Evolutionary conservation across 495 filamentous ascomycete genomes (phyloP), one percentile per base, ranked within the genome.

Genomic region (Neurospora sp.): DNA sequence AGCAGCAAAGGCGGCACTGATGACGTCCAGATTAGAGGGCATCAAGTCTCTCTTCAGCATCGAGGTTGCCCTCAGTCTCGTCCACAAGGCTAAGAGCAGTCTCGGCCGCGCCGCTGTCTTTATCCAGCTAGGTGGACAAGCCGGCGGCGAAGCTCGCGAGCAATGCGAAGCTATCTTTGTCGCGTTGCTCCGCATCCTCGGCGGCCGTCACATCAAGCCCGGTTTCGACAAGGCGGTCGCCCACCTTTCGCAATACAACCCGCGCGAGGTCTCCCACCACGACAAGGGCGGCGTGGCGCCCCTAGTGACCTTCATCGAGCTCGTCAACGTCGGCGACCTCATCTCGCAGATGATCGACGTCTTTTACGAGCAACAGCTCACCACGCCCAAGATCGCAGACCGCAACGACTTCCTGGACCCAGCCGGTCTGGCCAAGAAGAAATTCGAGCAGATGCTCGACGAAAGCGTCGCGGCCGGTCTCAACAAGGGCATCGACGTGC

Each of bases 331-430:
- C 4, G 96, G 96, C 70, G 96, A 99, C 81, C 87, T 99, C 20
- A 99, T 99, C 74, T 91, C 96, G 69, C 96, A 99, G 78, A 99
- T 99, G 96, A 88, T 99, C 72, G 96, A 99, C 77, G 94, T 99
- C 22, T 99, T 99, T 82, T 99, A 97, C 81, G 92, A 96, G 80
- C 94, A 97, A 79, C 95, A 98, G 80, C 87, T 99, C 41, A 90
- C 93, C 7, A 89, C 89, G 0, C 87, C 89, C 4, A 92, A 92
- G 74, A 89, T 99, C 69, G 91, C 91, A 14, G 95, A 99, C 77
- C 89, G 92, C 31, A 94, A 96, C 76, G 96, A 99, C 81, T 99
- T 98, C 78, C 83, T 99, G 41, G 93, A 96, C 77, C 93, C 94
- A 5, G 93, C 94, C 0, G 91, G 90, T 22, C 90, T 96, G 75